Conservation (phyloP, 2,329 filamentous ascomycete genomes). For the Whalleya microplaca region DNA sequence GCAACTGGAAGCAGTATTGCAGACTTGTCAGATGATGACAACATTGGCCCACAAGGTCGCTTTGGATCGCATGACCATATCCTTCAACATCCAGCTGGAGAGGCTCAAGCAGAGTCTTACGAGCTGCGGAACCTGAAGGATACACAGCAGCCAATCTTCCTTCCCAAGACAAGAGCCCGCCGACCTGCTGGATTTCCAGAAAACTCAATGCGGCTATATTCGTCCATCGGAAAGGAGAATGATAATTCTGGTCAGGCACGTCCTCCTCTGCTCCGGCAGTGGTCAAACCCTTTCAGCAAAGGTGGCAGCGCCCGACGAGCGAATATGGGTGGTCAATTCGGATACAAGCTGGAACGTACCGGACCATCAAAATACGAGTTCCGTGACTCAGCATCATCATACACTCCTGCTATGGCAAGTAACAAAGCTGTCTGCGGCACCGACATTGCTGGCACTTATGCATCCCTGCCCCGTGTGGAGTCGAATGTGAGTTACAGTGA, state of each 20-base stretch:
- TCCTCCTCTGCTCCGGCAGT: slow-evolving; percentile 2
- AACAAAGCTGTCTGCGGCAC: slow-evolving; percentile 18
- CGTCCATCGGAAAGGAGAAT: slow-evolving; percentile 2
- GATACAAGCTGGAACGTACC: slow-evolving; percentile 19
- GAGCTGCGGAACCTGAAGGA: slow-evolving; percentile 22
- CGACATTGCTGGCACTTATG: slow-evolving; percentile 2
- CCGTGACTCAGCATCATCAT: slow-evolving; percentile 35
- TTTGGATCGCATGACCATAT: slow-evolving; percentile 27
- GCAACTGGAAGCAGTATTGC: slow-evolving; percentile 48
- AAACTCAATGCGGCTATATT: slow-evolving; percentile 20
- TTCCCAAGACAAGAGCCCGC: slow-evolving; percentile 11
- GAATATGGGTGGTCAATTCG: slow-evolving; percentile 18
- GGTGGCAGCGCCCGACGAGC: slow-evolving; percentile 7
- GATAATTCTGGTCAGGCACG: background rate
- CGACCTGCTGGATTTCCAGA: slow-evolving; percentile 14
- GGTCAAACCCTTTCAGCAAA: slow-evolving; percentile 24
- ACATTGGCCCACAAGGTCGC: slow-evolving; percentile 3
- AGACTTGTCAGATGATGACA: slow-evolving; percentile 45
- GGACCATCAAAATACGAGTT: slow-evolving; percentile 34
- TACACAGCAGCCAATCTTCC: slow-evolving; percentile 15
- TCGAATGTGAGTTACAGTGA: background rate
- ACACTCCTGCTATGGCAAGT: slow-evolving; percentile 17
- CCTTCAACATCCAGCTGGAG: slow-evolving; percentile 20
- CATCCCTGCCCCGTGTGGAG: slow-evolving; percentile 2
- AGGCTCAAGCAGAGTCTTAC: slow-evolving; percentile 6